These are phyloP conservation scores for Oxalis stricta DNA, from an alignment of 441 rosid genomes.

Conservation along the genomic window DNA sequence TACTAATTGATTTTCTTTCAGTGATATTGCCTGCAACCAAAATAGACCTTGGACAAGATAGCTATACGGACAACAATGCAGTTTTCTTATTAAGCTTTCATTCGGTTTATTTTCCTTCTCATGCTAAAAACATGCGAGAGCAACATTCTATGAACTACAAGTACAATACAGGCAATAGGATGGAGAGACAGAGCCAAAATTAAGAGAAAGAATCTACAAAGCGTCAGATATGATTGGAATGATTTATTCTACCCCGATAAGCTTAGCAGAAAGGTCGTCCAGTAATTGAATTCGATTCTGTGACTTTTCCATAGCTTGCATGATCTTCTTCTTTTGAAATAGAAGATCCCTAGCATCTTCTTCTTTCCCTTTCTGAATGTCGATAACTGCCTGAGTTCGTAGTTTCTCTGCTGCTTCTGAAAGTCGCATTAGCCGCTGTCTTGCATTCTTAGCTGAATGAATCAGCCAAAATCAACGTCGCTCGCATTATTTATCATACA, in stretches of 20 bases:
- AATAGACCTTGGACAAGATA: slow-evolving; percentile 12
- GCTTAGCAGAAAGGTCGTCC: slow-evolving; percentile 52
- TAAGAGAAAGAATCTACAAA: too few relatives aligned
- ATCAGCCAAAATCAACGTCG: too few relatives aligned
- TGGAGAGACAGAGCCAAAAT: too few relatives aligned
- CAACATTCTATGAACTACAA: too few relatives aligned
- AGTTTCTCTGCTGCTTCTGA: slow-evolving; percentile 81
- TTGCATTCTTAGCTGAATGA: slow-evolving; percentile 58
- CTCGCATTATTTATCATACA: too few relatives aligned
- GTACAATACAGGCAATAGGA: too few relatives aligned
- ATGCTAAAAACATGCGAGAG: too few relatives aligned
- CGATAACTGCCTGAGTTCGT: slow-evolving; percentile 49
- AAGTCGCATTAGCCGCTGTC: slow-evolving; percentile 64
- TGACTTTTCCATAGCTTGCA: slow-evolving; percentile 66
- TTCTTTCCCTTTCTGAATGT: slow-evolving; percentile 50
- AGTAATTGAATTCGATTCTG: slow-evolving; percentile 58
- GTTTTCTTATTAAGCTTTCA: too few relatives aligned
- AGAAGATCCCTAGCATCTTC: slow-evolving; percentile 67
- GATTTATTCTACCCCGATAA: slow-evolving; percentile 40
- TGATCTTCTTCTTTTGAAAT: slow-evolving; percentile 69
- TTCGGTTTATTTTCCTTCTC: too few relatives aligned
- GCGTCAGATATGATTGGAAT: too few relatives aligned
- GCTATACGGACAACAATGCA: too few relatives aligned
- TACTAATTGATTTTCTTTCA: slow-evolving; percentile 61
- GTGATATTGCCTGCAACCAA: slow-evolving; percentile 62